Evolutionary conservation across 148 eudicot species (phyloP), one percentile per base, ranked within the genome.

Genomic region (Silene latifolia): DNA sequence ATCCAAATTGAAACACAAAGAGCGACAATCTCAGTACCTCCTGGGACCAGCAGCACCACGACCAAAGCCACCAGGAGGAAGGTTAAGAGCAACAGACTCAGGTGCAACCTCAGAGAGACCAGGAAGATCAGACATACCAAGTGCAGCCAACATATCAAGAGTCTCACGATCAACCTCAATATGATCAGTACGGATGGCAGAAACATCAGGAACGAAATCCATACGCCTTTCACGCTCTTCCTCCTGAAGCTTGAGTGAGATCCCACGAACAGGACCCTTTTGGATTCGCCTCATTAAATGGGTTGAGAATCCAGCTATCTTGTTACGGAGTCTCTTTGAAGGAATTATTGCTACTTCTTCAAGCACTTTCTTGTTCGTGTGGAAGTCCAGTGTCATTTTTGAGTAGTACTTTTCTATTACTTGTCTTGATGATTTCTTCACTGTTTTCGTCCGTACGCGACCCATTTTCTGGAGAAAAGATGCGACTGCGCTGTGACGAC

Each of bases 301-400:
- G 42, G 84, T 80, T 9, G 86, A 83, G 77, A 83, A 83, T 1
- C 86, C 83, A 0, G 86, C 83, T 63, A 83, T 83, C 83, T 83
- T 83, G 83, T 83, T 83, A 47, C 86, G 83, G 25, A 83, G 86
- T 23, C 86, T 80, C 79, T 83, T 80, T 17, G 86, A 77, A 3
- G 86, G 86, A 62, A 83, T 83, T 74, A 83, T 83, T 35, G 83
- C 86, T 0, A 80, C 86, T 13, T 83, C 86, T 67, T 83, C 83
- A 14, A 83, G 61, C 1, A 83, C 64, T 65, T 79, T 83, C 79
- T 83, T 83, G 83, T 83, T 83, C 21, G 86, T 83, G 83, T 83
- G 86, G 79, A 80, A 83, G 60, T 83, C 83, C 4, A 83, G 67
- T 32, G 86, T 83, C 83, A 83, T 83, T n/a, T 77, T 81, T 19